These are phyloP conservation scores for Ophiostoma himal-ulmi DNA, from an alignment of 2,329 filamentous ascomycete species.

Conservation along the genomic window DNA sequence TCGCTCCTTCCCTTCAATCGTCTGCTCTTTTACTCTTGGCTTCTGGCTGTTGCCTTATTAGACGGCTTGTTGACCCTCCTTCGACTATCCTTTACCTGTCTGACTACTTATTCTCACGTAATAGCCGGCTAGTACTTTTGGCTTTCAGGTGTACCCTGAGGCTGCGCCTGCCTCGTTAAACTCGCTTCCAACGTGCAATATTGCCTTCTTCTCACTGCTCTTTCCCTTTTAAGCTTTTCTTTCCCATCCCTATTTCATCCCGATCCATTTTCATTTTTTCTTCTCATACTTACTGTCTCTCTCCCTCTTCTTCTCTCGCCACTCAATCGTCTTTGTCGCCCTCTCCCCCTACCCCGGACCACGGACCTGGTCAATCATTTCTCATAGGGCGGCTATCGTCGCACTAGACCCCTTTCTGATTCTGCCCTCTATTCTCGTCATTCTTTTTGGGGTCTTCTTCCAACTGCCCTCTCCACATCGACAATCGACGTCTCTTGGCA, in stretches of 20 bases:
- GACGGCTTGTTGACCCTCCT: too few relatives aligned
- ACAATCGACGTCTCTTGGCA: conserved; percentile 17
- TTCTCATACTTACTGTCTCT: not conserved
- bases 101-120: not conserved
- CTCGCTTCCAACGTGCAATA: not conserved
- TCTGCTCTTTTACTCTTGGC: not conserved
- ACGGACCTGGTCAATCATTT: conserved; percentile 6
- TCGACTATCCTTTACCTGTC: not conserved
- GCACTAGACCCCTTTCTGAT: conserved; percentile 10
- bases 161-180: not conserved
- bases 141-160: not conserved
- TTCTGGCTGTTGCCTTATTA: not conserved
- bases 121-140: not conserved
- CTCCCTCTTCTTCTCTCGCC: not conserved
- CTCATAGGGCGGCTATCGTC: conserved; percentile 18
- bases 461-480: conserved; percentile 15
- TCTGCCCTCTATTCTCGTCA: conserved; percentile 12
- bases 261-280: not conserved
- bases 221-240: not conserved
- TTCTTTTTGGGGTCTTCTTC: not conserved
- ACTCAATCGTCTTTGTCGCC: not conserved
- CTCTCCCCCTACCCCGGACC: conserved; percentile 12
- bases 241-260: not conserved
- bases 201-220: conserved; percentile 2
- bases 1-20: not conserved